Base-by-base conservation (phyloP, 495 filamentous ascomycete species). In the Talaromyces adpressus region DNA sequence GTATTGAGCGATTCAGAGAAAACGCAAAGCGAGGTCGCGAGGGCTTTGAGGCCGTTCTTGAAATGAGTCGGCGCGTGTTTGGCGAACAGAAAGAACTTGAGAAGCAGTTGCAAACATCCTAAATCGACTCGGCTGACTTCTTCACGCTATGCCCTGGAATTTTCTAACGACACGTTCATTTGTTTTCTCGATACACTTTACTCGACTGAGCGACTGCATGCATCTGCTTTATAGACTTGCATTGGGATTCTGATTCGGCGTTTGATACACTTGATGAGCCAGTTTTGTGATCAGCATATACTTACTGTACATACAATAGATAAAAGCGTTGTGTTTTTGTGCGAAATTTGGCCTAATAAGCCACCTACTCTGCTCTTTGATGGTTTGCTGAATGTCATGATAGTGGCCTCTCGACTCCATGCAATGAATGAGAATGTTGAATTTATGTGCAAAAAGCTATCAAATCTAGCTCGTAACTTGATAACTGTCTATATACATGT, bases 41-140 rank as follows among this genome's bases (percentile, higher is more conserved):
- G 70, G 94, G 94, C 0, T 98, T 98, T 69, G 94, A 98, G 73
- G 84, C 87, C 54, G 94, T 98, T 39, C 82, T 98, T 25, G 91
- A 91, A 70, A 96, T 96, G 90, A 95, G 91, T 76, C 81, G 93
- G 64, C 85, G 90, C 65, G 95, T 93, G 22, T 98, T 97, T 67
- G 85, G 90, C 54, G 91, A 98, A 78, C 91, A 96, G 78, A 85
- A 84, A 67, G 89, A 92, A 68, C 76, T 73, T n/a, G 83, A 89
- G 67, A 73, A 68, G 11, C 69, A 66, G 47, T 8, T 58, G 27
- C 29, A 58, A 58, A 32, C 64, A 59, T 54, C 58, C 73, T 12
- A 68, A 72, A 66, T 64, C 61, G 8, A 23, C 47, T 34, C 30
- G 41, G 27, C 52, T 8, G n/a, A 27, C 16, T 49, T 9, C 7